Conservation (phyloP, 1,139 yeast genomes). For the Suhomyces yuchorum region DNA sequence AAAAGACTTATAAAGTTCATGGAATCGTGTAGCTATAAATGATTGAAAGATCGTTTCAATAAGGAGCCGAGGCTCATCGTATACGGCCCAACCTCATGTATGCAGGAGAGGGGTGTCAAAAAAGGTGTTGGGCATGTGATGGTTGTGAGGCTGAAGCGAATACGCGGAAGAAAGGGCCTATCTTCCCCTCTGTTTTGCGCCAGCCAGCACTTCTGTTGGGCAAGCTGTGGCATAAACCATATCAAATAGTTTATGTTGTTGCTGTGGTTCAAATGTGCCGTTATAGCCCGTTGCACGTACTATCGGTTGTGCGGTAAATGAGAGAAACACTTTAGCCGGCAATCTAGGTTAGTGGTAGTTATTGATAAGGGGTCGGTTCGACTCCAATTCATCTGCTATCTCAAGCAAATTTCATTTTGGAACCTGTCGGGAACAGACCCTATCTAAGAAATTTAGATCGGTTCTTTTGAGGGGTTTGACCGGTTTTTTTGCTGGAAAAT, state of each 20-base stretch:
- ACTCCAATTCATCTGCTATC: no score
- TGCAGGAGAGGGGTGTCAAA: slow-evolving; percentile 6
- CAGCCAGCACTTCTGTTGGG: background rate
- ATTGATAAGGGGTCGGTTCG: no score
- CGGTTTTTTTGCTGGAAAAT: no score
- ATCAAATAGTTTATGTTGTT: background rate
- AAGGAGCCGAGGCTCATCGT: slow-evolving; percentile 7
- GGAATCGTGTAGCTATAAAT: background rate
- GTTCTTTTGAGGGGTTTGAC: no score
- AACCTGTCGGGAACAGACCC: no score
- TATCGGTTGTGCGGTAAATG: no score
- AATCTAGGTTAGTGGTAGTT: no score
- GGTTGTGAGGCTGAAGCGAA: background rate
- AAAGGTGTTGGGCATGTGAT: slow-evolving; percentile 3
- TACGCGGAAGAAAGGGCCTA: background rate
- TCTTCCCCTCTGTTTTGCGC: background rate
- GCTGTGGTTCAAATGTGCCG: background rate
- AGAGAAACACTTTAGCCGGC: no score
- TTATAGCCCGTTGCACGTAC: no score
- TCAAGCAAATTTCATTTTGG: no score
- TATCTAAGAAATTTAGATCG: no score
- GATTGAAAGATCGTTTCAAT: background rate
- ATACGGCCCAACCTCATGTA: background rate
- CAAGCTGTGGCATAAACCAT: background rate
- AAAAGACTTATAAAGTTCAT: background rate